Evolutionary conservation across 352 stramenopile genomes (phyloP), one percentile per base, ranked within the genome.

Genomic region (Thalassiosira exigua): DNA sequence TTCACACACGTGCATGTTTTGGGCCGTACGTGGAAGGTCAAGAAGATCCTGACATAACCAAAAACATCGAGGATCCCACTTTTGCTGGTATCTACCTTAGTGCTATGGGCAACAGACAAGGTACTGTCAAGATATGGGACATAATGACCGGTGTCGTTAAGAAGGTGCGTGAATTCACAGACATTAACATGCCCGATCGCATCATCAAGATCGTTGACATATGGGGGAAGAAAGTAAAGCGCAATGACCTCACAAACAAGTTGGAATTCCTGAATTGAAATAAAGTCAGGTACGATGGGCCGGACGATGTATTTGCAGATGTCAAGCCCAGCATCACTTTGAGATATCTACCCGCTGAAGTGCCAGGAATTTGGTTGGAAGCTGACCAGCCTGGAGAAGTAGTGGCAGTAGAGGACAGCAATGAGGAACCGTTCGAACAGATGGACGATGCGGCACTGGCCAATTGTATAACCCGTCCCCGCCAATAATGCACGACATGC

Each of bases 21-120:
- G 82, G 82, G 0, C 33, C 36, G 22, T 90, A 91, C 65, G 60
- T 69, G 3, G 68, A 91, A 30, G 76, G 62, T 12, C 73, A 89
- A 42, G 80, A 90, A 7, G 48, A 82, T 36, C 73, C 75, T 21
- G 30, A 65, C 14, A 65, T 73, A 19, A 67, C 42, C 7, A 87
- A 85, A 17, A 57, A 17, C 9, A 69, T 60, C 19, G n/a, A 17
- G 24, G 3, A 50, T 33, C 51, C 69, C 5, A 86, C 79, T 1
- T 19, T 42, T 22, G 52, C 26, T 12, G 62, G 44, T 0, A 78
- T 85, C 3, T 53, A 44, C 1, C 60, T 85, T 0, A 36, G 75
- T 5, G 69, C 75, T 1, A 75, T 58, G 0, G 75, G 70, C 0
- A 88, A 88, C 52, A 12, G 29, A 0, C 76, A 86, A 71, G 82